These are phyloP conservation scores for Zygnema cylindricum DNA, from an alignment of 139 green algal genomes.

Conservation along the genomic window DNA sequence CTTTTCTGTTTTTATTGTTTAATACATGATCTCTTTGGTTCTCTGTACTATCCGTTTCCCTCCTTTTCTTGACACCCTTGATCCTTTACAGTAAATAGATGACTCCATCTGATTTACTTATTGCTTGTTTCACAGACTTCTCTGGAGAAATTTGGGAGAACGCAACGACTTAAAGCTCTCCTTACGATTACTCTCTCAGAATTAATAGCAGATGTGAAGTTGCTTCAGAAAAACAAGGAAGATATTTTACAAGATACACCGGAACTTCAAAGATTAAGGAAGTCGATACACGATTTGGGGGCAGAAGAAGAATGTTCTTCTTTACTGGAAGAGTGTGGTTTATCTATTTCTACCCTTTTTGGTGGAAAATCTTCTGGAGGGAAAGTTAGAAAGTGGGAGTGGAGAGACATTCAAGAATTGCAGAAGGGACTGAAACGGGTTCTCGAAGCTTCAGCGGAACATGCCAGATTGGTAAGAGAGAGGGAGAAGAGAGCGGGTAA, in stretches of 20 bases:
- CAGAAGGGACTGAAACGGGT: conserved; percentile 28
- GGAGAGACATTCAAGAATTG: conserved; percentile 22
- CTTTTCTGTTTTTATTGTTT: too few relatives aligned
- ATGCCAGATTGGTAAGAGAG: conserved; percentile 44
- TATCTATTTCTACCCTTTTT: conserved; percentile 5
- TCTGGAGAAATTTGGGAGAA: neutral
- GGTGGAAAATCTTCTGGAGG: neutral
- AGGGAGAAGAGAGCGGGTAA: too few relatives aligned
- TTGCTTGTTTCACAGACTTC: conserved; percentile 24
- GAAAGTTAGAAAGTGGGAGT: conserved; percentile 11
- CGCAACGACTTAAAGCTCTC: conserved; percentile 21
- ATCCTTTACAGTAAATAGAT: too few relatives aligned
- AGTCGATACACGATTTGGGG: conserved; percentile 44
- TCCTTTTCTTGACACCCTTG: too few relatives aligned
- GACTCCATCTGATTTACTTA: too few relatives aligned
- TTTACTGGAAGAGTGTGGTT: conserved; percentile 42
- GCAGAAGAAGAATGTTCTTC: conserved; percentile 17
- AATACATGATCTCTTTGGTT: neutral
- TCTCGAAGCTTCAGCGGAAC: conserved; percentile 22
- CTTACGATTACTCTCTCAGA: conserved; percentile 58
- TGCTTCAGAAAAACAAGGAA: conserved; percentile 10
- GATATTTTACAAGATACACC: conserved; percentile 22
- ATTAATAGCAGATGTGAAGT: conserved; percentile 32
- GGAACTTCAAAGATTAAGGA: neutral
- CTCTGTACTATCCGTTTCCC: neutral